A percentile compares a stretch with the other conserved stretches of the same genome.
Conservation (phyloP, 768 basidiomycete genomes). For the Phaeotremella fagi region DNA sequence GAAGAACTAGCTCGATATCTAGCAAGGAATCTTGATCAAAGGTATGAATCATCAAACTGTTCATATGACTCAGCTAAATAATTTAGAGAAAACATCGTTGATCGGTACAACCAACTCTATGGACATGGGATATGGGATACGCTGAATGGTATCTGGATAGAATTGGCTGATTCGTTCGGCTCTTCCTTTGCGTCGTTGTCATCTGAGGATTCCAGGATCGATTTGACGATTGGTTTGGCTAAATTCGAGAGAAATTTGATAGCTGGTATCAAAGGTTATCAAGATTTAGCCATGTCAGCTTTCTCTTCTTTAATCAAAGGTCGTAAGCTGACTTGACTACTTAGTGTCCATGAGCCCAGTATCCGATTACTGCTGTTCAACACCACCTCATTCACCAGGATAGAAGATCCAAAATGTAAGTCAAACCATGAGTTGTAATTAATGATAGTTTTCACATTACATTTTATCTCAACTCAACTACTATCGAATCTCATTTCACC, state of each 20-base stretch:
- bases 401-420: conserved; percentile 61
- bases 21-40: conserved; percentile 24
- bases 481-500: conserved; percentile 79
- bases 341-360: conserved; percentile 65
- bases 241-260: conserved; percentile 80
- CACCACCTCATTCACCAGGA: conserved; percentile 70
- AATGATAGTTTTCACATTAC: conserved; percentile 58
- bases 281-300: conserved; percentile 66
- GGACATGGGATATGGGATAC: conserved; percentile 10
- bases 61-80: neutral
- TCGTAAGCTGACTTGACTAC: neutral
- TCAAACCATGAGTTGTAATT: neutral
- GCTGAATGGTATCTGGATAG: conserved; percentile 9
- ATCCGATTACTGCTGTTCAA: conserved; percentile 65
- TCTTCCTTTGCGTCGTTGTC: conserved; percentile 1
- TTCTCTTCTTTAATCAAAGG: conserved; percentile 4
- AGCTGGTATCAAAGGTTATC: conserved; percentile 69
- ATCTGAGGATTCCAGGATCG: conserved; percentile 19
- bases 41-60: conserved; percentile 15
- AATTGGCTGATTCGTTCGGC: conserved; percentile 10
- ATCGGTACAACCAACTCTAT: neutral
- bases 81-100: conserved; percentile 2
- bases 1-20: conserved; percentile 24
- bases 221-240: conserved; percentile 51
- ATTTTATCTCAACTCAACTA: conserved; percentile 67